Percentiles rank a stretch among this genome's conserved stretches.
Conservation (phyloP, 768 basidiomycete species). For the Tricholoma flavovirens region DNA sequence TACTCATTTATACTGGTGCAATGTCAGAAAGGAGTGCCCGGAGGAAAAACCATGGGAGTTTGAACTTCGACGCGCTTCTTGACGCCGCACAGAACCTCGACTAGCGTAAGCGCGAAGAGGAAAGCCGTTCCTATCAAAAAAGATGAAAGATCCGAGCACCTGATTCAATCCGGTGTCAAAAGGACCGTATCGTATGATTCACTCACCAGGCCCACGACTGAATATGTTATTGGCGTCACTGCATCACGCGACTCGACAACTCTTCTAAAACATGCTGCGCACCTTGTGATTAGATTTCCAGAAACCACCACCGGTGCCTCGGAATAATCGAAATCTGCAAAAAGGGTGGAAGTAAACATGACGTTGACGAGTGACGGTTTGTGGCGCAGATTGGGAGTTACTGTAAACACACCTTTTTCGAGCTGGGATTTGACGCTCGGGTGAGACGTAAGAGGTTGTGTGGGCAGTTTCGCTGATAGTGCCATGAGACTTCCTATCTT, state of each 20-base stretch:
- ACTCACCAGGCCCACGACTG: slow-evolving; percentile 69
- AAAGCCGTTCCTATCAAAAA: slow-evolving; percentile 59
- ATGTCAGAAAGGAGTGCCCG: slow-evolving; percentile 34
- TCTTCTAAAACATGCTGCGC: slow-evolving; percentile 7
- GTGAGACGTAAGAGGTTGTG: slow-evolving; percentile 71
- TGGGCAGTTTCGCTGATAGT: slow-evolving; percentile 50
- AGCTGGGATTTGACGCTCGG: slow-evolving; percentile 61
- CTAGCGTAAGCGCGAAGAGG: slow-evolving; percentile 71
- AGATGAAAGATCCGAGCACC: background rate
- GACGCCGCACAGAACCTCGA: slow-evolving; percentile 62
- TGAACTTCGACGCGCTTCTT: slow-evolving; percentile 56
- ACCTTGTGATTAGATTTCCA: slow-evolving; percentile 75
- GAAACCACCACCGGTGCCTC: slow-evolving; percentile 73
- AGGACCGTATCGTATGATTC: background rate
- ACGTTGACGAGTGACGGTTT: slow-evolving; percentile 1
- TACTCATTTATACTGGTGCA: too few relatives aligned
- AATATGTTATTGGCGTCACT: background rate
- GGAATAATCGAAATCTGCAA: slow-evolving; percentile 63
- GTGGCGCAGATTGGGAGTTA: background rate
- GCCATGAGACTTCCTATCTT: slow-evolving; percentile 64
- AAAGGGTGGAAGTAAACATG: background rate
- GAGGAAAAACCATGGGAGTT: slow-evolving; percentile 69
- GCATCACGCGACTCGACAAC: background rate
- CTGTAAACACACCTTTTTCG: slow-evolving; percentile 40
- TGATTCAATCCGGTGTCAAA: background rate